Evolutionary conservation across 805 yeast genomes (phyloP), one percentile per base, ranked within the genome.

Genomic region (Hanseniaspora lachancei): DNA sequence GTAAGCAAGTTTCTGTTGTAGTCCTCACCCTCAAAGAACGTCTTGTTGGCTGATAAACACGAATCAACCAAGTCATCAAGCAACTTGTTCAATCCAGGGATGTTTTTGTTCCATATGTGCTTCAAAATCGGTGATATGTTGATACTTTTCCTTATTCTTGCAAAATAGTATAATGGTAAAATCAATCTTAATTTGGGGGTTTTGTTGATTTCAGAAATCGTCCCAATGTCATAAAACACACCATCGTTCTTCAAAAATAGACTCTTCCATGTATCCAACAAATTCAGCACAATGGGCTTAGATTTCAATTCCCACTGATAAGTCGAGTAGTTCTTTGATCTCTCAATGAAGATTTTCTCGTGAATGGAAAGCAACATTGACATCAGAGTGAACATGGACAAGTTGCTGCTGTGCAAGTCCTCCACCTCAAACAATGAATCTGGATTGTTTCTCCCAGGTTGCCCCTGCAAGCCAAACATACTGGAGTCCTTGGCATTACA

Each of bases 211-310:
- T 35, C 44, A 15, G 77, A 78, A 44, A 74, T 71, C 1, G 53
- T 55, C 5, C 49, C 53, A 16, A 39, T 15, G 20, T 55, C 57
- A 32, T 55, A 55, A 27, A 82, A 66, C 2, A 77, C 71, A 5
- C 93, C 93, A 10, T 84, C 86, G 61, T 78, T 82, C 59, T 74
- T 72, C 42, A 80, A 68, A 63, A 77, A 85, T 32, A 77, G 65
- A 18, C 74, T 71, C 66, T 85, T 93, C 91, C 91, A 85, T 29
- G 80, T 71, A 60, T 77, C 78, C 23, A 85, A 64, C 61, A 84
- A 66, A 13, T 76, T 68, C 59, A 78, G 81, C 54, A 85, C 73
- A 7, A 72, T 68, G 1, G 86, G 86, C 59, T 83, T 73, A 9
- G 77, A 73, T 57, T 77, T 76, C 70, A 81, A 70, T 64, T 86